A percentile compares a stretch with the other conserved stretches of the same genome.
phyloP scores from a whole-genome alignment of 2,329 filamentous ascomycete species.

The Aurifilum marmelostoma region DNA sequence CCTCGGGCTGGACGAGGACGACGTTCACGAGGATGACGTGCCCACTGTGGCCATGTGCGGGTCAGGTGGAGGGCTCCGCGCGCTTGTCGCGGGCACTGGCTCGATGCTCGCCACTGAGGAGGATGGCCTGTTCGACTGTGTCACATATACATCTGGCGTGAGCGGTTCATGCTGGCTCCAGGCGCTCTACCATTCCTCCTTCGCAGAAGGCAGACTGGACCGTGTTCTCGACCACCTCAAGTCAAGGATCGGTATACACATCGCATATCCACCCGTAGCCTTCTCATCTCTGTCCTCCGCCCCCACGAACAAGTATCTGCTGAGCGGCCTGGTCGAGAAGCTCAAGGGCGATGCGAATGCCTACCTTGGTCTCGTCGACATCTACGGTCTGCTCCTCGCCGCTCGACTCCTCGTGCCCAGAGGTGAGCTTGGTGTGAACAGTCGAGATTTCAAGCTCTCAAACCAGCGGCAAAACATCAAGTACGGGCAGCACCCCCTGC shows the following conservation, averaged over 20 bases:
- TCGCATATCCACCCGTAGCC: conserved; percentile 87
- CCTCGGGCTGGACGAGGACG: conserved; percentile 73
- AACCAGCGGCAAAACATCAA: conserved; percentile 79
- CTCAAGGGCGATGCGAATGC: conserved; percentile 79
- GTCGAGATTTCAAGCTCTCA: conserved; percentile 85
- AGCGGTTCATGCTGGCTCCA: conserved; percentile 97
- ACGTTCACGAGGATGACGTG: conserved; percentile 91
- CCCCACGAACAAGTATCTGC: conserved; percentile 89
- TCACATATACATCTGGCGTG: conserved; percentile 93
- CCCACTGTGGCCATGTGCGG: conserved; percentile 93
- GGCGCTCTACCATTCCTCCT: conserved; percentile 80
- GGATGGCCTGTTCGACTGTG: conserved; percentile 88
- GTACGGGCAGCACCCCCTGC: conserved; percentile 80
- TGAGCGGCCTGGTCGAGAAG: conserved; percentile 90
- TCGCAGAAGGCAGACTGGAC: conserved; percentile 69
- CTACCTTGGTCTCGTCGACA: conserved; percentile 87
- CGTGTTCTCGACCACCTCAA: conserved; percentile 84
- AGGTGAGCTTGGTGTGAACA: conserved; percentile 77
- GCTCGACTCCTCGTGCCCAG: conserved; percentile 84
- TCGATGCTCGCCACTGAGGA: conserved; percentile 84
- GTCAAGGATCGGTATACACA: conserved; percentile 80
- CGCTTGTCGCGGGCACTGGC: conserved; percentile 86
- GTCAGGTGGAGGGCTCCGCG: conserved; percentile 87
- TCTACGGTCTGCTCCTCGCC: conserved; percentile 86
- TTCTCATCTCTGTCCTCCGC: conserved; percentile 81